Evolutionary conservation across 345 rosid species (phyloP).

Genomic region (Carallia brachiata): DNA sequence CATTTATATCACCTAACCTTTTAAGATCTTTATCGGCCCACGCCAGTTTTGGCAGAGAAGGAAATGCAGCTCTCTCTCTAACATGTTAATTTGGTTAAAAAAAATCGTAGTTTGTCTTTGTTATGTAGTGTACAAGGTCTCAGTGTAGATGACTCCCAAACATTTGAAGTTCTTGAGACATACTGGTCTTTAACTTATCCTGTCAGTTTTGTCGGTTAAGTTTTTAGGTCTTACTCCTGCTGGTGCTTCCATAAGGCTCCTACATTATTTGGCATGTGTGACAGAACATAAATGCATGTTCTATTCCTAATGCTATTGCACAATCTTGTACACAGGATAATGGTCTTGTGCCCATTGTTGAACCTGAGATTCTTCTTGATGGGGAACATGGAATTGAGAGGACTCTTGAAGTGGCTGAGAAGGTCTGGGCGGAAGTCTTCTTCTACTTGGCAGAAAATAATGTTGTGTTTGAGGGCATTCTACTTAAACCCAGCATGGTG

Average conservation of each 20-base stretch:
- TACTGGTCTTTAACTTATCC: too few species aligned
- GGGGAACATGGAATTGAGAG: constrained; percentile 95
- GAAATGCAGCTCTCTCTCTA: background rate
- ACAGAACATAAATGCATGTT: background rate
- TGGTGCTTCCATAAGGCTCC: too few species aligned
- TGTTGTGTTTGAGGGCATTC: constrained; percentile 82
- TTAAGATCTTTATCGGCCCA: too few species aligned
- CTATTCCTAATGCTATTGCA: background rate
- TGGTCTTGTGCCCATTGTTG: constrained; percentile 97
- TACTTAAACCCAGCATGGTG: constrained; percentile 98
- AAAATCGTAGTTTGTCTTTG: too few species aligned
- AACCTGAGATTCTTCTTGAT: constrained; percentile 97
- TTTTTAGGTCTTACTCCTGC: too few species aligned
- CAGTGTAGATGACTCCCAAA: too few species aligned
- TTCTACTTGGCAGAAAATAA: constrained; percentile 92
- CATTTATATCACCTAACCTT: background rate
- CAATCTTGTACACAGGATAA: constrained; percentile 57
- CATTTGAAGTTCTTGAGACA: too few species aligned
- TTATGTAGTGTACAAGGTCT: too few species aligned
- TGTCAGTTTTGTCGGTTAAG: too few species aligned
- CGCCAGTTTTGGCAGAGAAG: background rate
- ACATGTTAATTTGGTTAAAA: too few species aligned
- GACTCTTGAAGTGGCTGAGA: constrained; percentile 95
- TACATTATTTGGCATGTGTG: background rate
- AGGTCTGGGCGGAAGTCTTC: constrained; percentile 97